phyloP scores from a whole-genome alignment of 805 yeast species.

The Suhomyces canberraensis region DNA sequence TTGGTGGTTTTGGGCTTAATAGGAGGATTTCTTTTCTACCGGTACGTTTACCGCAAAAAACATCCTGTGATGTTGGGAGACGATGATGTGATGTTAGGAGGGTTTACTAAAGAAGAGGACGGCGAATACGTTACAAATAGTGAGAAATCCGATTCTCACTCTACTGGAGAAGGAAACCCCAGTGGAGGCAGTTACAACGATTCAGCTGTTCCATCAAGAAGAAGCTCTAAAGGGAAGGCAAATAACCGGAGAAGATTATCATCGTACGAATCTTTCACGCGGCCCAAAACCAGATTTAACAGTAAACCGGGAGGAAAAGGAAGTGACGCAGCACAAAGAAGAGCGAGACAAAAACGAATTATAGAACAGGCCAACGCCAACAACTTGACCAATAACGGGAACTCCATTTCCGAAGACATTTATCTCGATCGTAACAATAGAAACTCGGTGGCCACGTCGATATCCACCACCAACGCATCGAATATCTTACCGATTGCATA shows the following conservation, averaged over 20 bases:
- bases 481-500: conserved; percentile 89
- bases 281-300: conserved; percentile 41
- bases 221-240: conserved; percentile 4
- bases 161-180: conserved; percentile 5
- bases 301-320: conserved; percentile 13
- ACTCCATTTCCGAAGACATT: conserved; percentile 5
- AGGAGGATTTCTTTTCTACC: conserved; percentile 31
- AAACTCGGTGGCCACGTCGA: conserved; percentile 55
- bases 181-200: conserved; percentile 3
- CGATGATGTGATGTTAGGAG: conserved; percentile 18
- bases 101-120: conserved; percentile 6
- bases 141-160: conserved; percentile 6
- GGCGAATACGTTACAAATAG: conserved; percentile 6
- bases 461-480: conserved; percentile 71
- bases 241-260: conserved; percentile 23
- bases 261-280: conserved; percentile 43
- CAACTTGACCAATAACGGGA: conserved; percentile 4
- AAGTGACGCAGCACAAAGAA: conserved; percentile 6
- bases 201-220: conserved; percentile 1
- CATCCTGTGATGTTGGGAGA: conserved; percentile 27
- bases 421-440: conserved; percentile 23
- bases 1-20: conserved; percentile 43
- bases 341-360: conserved; percentile 15
- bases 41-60: conserved; percentile 31
- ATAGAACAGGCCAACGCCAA: conserved; percentile 12